Evolutionary conservation across 2,329 filamentous ascomycete genomes (phyloP).

Genomic region (Colletotrichum limetticola): DNA sequence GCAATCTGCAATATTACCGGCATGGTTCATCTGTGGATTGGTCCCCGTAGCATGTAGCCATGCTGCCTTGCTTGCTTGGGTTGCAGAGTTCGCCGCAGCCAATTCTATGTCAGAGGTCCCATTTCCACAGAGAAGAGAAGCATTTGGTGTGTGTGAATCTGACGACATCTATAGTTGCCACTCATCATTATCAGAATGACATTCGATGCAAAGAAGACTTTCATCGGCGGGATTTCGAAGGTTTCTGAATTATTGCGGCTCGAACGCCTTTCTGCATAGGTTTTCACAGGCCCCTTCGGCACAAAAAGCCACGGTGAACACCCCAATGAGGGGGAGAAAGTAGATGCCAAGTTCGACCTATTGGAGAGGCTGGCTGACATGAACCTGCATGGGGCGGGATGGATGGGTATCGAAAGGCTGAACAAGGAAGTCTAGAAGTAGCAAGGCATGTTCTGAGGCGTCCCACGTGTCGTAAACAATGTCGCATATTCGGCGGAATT

Average conservation of each 20-base stretch:
- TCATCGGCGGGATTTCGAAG: too few relatives aligned
- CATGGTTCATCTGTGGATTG: too few relatives aligned
- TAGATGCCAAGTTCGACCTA: neutral
- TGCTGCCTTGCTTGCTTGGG: neutral
- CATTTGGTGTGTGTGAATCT: too few relatives aligned
- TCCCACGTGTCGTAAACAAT: constrained; percentile 13
- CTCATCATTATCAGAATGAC: too few relatives aligned
- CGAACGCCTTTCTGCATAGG: too few relatives aligned
- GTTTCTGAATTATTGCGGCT: too few relatives aligned
- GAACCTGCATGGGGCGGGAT: constrained; percentile 2
- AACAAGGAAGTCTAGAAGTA: neutral
- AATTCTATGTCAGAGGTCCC: too few relatives aligned
- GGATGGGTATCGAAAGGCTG: neutral
- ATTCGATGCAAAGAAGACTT: too few relatives aligned
- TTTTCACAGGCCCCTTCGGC: neutral
- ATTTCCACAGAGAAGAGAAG: too few relatives aligned
- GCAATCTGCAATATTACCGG: constrained; percentile 1
- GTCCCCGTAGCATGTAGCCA: neutral
- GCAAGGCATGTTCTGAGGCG: neutral
- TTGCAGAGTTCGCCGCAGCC: neutral
- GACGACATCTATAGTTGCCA: too few relatives aligned
- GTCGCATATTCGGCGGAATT: neutral
- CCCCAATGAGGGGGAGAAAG: constrained; percentile 5
- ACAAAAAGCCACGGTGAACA: too few relatives aligned
- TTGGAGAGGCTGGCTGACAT: constrained; percentile 1